Conservation (phyloP, 257 asterid species). For the Ilex aquifolium region DNA sequence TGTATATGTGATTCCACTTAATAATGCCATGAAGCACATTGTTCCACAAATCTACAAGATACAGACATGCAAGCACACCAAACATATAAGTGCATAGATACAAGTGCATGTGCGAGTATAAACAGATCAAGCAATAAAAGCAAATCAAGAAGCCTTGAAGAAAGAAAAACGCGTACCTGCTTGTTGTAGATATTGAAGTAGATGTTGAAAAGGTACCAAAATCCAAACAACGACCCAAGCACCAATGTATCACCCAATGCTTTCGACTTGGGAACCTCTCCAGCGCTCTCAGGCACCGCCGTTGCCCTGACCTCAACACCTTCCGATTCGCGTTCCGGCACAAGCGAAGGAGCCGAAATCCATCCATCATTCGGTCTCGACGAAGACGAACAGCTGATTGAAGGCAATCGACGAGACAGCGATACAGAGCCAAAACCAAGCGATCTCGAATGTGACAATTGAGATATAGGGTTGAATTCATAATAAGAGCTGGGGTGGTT, state of each 20-base stretch:
- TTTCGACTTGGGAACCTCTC: conserved; percentile 51
- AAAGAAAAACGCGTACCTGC: conserved; percentile 40
- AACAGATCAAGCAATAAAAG: too few relatives aligned
- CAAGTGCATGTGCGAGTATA: too few relatives aligned
- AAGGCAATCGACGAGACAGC: conserved; percentile 11
- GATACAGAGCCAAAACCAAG: conserved; percentile 12
- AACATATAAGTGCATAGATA: too few relatives aligned
- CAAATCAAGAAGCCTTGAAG: too few relatives aligned
- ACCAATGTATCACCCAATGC: conserved; percentile 45
- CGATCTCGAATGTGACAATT: conserved; percentile 8
- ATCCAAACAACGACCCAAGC: conserved; percentile 77
- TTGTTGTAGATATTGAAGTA: conserved; percentile 95
- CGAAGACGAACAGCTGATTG: conserved; percentile 29
- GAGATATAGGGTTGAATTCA: conserved; percentile 6
- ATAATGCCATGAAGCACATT: too few relatives aligned
- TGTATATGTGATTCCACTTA: too few relatives aligned
- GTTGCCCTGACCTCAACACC: conserved; percentile 39
- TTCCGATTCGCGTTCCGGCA: conserved; percentile 23
- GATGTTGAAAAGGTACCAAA: conserved; percentile 89
- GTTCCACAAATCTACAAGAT: too few relatives aligned
- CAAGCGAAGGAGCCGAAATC: conserved; percentile 32
- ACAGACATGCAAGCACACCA: too few relatives aligned
- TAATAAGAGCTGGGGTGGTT: conserved; percentile 21
- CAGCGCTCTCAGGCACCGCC: conserved; percentile 44
- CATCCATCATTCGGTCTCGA: conserved; percentile 38